Percentiles rank a stretch among this genome's conserved stretches.
Conservation (phyloP, 202 grass and related monocot genomes). For the Saccharum hybrid region DNA sequence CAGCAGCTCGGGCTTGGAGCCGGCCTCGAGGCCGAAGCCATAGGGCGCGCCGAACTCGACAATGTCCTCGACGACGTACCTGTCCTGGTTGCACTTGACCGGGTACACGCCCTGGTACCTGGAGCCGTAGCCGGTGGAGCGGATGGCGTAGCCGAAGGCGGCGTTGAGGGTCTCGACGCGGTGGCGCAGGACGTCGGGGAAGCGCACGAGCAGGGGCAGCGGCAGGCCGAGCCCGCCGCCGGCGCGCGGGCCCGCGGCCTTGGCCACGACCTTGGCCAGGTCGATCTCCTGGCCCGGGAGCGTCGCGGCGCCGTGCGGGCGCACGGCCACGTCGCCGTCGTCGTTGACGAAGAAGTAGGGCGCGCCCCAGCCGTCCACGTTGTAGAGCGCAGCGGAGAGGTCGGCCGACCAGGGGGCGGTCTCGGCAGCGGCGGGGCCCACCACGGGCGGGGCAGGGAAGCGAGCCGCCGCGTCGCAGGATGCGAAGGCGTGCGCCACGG, state of each 20-base stretch:
- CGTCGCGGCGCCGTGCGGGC: constrained; percentile 70
- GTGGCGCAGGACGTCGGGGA: constrained; percentile 89
- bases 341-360: constrained; percentile 93
- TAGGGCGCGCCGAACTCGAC: constrained; percentile 83
- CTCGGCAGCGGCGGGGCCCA: constrained; percentile 27
- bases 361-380: constrained; percentile 89
- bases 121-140: constrained; percentile 61
- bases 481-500: constrained; percentile 62
- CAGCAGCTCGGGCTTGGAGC: constrained; percentile 90
- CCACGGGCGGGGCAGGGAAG: constrained; percentile 51
- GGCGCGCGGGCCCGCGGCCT: constrained; percentile 45
- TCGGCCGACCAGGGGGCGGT: constrained; percentile 63
- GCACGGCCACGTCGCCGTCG: constrained; percentile 77
- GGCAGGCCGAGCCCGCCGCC: constrained; percentile 75
- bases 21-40: constrained; percentile 92
- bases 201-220: constrained; percentile 69
- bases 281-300: constrained; percentile 81
- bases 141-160: constrained; percentile 77
- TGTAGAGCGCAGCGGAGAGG: constrained; percentile 85
- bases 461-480: constrained; percentile 58
- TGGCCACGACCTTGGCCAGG: constrained; percentile 89
- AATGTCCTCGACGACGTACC: constrained; percentile 88
- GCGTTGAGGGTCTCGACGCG: constrained; percentile 76
- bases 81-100: constrained; percentile 98
- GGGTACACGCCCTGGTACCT: constrained; percentile 95